These are phyloP conservation scores for Trichoderma simmonsii DNA, from an alignment of 2,329 filamentous ascomycete species.

Conservation along the genomic window DNA sequence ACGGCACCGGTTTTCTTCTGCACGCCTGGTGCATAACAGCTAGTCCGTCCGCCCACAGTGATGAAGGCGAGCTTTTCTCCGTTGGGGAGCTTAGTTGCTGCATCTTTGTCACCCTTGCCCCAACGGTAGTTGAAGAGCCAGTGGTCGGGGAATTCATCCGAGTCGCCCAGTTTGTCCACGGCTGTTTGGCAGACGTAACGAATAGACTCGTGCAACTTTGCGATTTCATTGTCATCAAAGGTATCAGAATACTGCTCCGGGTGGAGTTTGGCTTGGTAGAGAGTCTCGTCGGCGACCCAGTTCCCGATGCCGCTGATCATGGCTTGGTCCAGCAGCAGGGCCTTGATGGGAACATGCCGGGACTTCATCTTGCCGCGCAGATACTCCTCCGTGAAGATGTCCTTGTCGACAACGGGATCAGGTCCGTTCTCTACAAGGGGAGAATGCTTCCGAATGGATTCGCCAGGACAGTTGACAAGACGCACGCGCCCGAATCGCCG, in stretches of 20 bases:
- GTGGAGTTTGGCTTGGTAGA: conserved; percentile 85
- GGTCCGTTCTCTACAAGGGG: conserved; percentile 91
- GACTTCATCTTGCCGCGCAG: conserved; percentile 65
- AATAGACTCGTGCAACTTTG: conserved; percentile 67
- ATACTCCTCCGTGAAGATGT: conserved; percentile 73
- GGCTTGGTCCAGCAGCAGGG: conserved; percentile 80
- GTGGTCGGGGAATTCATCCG: conserved; percentile 75
- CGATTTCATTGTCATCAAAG: conserved; percentile 68
- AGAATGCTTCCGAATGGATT: conserved; percentile 69
- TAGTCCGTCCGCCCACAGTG: conserved; percentile 87
- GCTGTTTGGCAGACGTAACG: conserved; percentile 77
- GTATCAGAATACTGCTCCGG: conserved; percentile 91
- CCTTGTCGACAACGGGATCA: conserved; percentile 81
- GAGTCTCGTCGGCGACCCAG: conserved; percentile 93
- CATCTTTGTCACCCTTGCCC: conserved; percentile 81
- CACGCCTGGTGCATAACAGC: conserved; percentile 77
- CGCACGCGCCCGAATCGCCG: conserved; percentile 76
- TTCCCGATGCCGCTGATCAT: conserved; percentile 93
- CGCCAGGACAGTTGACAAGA: conserved; percentile 74
- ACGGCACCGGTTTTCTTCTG: conserved; percentile 71
- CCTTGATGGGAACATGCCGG: conserved; percentile 85
- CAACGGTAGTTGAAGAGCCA: conserved; percentile 90
- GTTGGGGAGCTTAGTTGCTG: conserved; percentile 66
- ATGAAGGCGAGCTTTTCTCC: conserved; percentile 83
- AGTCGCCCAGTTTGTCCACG: conserved; percentile 75